Evolutionary conservation across 2,329 filamentous ascomycete genomes (phyloP).

Genomic region (Parascedosporium putredinis): DNA sequence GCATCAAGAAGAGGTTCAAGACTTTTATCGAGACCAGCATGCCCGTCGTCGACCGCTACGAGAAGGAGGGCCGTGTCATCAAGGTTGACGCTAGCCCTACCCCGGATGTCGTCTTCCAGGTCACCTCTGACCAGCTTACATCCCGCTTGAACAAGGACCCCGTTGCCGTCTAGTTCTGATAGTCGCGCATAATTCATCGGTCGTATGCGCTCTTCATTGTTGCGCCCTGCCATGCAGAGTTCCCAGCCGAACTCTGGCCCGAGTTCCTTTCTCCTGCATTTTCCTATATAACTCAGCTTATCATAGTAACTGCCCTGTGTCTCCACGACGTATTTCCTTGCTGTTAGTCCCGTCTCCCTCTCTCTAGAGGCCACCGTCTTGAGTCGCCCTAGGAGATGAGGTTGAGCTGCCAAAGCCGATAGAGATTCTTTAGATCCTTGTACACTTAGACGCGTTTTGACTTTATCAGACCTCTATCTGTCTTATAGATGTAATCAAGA

Average conservation of each 20-base stretch:
- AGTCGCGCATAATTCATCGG: no score
- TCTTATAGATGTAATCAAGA: neutral
- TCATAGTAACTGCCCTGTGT: neutral
- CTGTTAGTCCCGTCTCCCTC: neutral
- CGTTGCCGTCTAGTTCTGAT: neutral
- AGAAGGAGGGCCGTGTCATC: constrained; percentile 65
- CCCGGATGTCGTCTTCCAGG: constrained; percentile 51
- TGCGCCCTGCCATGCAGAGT: no score
- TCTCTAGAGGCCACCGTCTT: neutral
- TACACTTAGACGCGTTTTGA: neutral
- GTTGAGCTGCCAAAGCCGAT: neutral
- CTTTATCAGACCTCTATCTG: neutral
- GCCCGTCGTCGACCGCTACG: constrained; percentile 86
- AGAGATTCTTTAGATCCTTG: constrained; percentile 2
- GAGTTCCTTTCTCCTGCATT: neutral
- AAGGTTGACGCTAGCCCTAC: constrained; percentile 62
- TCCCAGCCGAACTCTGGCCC: neutral
- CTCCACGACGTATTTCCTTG: neutral
- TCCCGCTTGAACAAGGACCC: constrained; percentile 31
- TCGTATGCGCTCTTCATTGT: no score
- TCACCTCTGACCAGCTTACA: constrained; percentile 39
- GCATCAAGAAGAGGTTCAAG: constrained; percentile 91
- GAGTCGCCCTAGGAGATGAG: neutral
- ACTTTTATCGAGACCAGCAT: constrained; percentile 94
- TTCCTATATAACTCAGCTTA: neutral